Base-by-base conservation (phyloP, 2,329 filamentous ascomycete genomes). In the Coleophoma cylindrospora region DNA sequence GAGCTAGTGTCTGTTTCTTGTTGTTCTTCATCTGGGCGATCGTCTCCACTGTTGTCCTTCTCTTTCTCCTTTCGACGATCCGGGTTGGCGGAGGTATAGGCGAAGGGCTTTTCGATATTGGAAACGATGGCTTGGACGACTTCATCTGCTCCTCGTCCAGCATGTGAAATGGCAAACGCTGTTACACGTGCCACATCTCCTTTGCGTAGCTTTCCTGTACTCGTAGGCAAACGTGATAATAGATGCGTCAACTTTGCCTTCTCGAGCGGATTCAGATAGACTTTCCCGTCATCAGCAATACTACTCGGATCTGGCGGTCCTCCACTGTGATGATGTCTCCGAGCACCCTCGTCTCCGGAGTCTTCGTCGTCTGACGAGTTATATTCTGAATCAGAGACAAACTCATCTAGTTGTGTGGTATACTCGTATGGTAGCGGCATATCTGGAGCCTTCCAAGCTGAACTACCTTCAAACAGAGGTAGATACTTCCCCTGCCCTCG, bases 111-210 rank as follows among this genome's bases (percentile, higher is more conserved):
- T 52, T 87, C 76, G 34, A 97, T 76, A 61, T 99, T 97, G 1
- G 83, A 77, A 0, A 95, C 80, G 36, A 97, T 84, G 69, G 95
- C 81, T 45, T 92, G 81, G n/a, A 95, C 91, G 34, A 96, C 86
- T 70, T 97, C 94, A 56, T 95, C 88, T 12, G 89, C 87, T 14
- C 91, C 94, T 17, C 83, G 79, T 37, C 86, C 89, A 1, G 91
- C 88, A 65, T 97, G 90, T 2, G 85, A 86, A 50, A 97, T 90
- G 12, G 91, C 91, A 68, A 97, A 96, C 3, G 86, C 80, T 1
- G 91, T 92, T 2, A 96, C 77, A 5, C 91, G 80, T 1, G 90
- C 91, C 43, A 97, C 81, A 62, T 97, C 90, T 3, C 90, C 91
- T 62, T 89, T 89, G 27, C 89, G 80, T 22, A 96, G 74, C 57